These are phyloP conservation scores for Linnemannia elongata DNA, from an alignment of 192 early-diverging fungal species.

Conservation along the genomic window DNA sequence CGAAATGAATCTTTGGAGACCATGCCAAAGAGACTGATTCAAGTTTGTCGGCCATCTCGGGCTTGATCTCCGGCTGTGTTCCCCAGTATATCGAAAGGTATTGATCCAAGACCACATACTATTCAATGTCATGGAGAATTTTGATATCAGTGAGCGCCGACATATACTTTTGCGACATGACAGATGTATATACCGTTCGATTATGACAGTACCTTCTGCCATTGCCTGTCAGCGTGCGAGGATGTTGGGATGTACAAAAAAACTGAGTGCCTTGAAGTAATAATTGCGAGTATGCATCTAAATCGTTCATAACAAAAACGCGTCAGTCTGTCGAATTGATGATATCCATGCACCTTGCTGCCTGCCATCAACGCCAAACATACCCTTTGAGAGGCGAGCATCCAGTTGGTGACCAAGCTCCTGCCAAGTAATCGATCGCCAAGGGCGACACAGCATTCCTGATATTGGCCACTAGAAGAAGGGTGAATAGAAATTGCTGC, in stretches of 20 bases:
- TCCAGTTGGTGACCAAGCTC: slow-evolving; percentile 48
- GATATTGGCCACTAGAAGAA: slow-evolving; percentile 15
- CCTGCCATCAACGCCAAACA: not conserved
- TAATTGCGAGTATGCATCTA: slow-evolving; percentile 45
- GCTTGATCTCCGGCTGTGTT: slow-evolving; percentile 3
- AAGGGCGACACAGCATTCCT: slow-evolving; percentile 24
- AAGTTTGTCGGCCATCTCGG: slow-evolving; percentile 27
- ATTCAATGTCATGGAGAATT: not conserved
- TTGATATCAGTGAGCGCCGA: not conserved
- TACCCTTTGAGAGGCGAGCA: slow-evolving; percentile 39
- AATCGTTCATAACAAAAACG: not conserved
- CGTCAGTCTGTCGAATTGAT: not conserved
- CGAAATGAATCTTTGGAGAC: slow-evolving; percentile 42
- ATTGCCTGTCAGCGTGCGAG: slow-evolving; percentile 19
- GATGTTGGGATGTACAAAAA: slow-evolving; percentile 28
- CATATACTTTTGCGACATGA: not conserved
- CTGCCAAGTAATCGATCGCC: slow-evolving; percentile 17
- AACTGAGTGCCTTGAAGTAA: slow-evolving; percentile 36
- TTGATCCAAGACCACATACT: slow-evolving; percentile 28
- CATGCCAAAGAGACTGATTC: slow-evolving; percentile 44
- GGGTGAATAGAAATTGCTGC: not conserved
- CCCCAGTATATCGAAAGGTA: slow-evolving; percentile 27
- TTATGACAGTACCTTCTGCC: slow-evolving; percentile 21
- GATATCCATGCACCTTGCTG: not conserved
- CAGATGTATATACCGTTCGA: not conserved